Evolutionary conservation across 805 yeast species (phyloP), one percentile per base, ranked within the genome.

Genomic region (Barnettozyma sp.): DNA sequence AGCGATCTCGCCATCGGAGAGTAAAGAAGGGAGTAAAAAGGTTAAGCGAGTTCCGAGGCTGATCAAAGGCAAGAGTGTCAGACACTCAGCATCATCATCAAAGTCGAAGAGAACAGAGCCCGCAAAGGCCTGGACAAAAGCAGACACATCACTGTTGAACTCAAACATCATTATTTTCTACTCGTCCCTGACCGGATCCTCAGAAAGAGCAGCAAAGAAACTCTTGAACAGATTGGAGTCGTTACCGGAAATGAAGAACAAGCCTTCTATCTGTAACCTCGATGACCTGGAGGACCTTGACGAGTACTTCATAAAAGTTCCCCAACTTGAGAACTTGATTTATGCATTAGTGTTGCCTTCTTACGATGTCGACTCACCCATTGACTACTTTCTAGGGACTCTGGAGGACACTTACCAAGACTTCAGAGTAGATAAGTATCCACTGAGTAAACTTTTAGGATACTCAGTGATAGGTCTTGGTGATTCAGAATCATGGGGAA

Each of bases 361-460:
- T 0, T 87, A 87, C 54, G 96, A 86, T 45, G 82, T 88, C 1
- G 97, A 87, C 56, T 83, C 94, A 2, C 96, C 97, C 11, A 68
- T 88, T 22, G 97, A 87, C 57, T 88, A 76, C 53, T 85, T 86
- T 56, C 62, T 87, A 38, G 94, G 84, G 49, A 77, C 83, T 29
- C 64, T 87, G 45, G 69, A 74, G 43, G 96, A 87, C 37, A 85
- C 94, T 2, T 74, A 74, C 42, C 79, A 80, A 42, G 97, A 87
- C 56, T 85, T 85, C 62, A 69, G 96, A 46, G 73, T 87, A 22
- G 95, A 86, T 52, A 83, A 83, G 42, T 78, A 74, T 45, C 95
- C 96, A 4, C 62, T 87, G 48, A 63, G 72, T 21, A 59, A 68
- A 26, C 56, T 88, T 14, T 66, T 78, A 5, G 97, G 96, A 0